Conservation (phyloP, 2,329 filamentous ascomycete species). For the Penicillium sclerotigenum region DNA sequence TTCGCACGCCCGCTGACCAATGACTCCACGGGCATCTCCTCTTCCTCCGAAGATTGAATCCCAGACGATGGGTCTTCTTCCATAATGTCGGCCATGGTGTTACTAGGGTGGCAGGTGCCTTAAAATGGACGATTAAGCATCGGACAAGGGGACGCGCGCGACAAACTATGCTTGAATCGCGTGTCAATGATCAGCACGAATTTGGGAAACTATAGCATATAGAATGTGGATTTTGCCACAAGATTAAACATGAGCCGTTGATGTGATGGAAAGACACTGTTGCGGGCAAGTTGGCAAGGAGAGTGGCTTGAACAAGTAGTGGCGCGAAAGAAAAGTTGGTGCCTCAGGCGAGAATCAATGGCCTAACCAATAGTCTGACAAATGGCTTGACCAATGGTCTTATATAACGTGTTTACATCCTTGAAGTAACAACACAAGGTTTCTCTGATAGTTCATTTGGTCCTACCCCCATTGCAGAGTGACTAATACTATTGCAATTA, state of each 20-base stretch:
- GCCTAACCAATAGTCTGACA: too few relatives aligned
- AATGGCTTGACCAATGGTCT: neutral
- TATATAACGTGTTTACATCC: neutral
- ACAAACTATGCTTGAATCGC: neutral
- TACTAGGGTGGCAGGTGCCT: neutral
- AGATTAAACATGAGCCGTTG: neutral
- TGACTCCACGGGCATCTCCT: conserved; percentile 28
- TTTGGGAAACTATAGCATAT: neutral
- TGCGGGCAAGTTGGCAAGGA: conserved; percentile 5
- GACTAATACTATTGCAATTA: neutral
- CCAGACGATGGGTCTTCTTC: conserved; percentile 32
- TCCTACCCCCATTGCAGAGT: neutral
- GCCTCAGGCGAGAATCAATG: conserved; percentile 13
- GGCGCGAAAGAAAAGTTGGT: conserved; percentile 3
- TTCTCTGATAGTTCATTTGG: neutral
- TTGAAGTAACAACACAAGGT: conserved; percentile 1
- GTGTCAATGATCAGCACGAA: neutral
- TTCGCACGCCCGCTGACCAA: conserved; percentile 56
- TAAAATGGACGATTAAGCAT: conserved; percentile 1
- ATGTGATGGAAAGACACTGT: neutral
- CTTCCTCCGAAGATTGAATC: conserved; percentile 22
- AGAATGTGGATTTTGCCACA: neutral
- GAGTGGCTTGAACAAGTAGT: conserved; percentile 10
- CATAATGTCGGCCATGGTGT: conserved; percentile 21
- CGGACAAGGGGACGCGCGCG: conserved; percentile 1